Evolutionary conservation across 2,329 filamentous ascomycete genomes (phyloP), one percentile per base, ranked within the genome.

Genomic region (Emmonsiellopsis sp.): DNA sequence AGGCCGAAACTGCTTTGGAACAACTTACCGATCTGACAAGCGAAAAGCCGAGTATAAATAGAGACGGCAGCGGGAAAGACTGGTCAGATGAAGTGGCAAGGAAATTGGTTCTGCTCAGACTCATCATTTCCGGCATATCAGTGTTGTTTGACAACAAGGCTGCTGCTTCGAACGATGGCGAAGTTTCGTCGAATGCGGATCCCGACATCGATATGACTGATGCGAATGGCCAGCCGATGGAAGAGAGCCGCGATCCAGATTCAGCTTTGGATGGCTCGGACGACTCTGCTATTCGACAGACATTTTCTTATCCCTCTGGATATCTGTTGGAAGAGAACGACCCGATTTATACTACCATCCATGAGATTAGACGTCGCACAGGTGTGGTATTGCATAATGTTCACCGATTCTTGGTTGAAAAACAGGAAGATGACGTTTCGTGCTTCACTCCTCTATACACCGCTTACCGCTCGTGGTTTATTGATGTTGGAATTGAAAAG

Each of bases 1-100:
- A 97, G 69, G 85, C 87, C 5, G 82, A 82, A 54, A 84, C 82
- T 41, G 91, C 92, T 1, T 80, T 92, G 56, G 76, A 84, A 54
- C 83, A 89, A 57, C 73, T 98, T 10, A 81, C 82, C 57, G 81
- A 85, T 7, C 78, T 98, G n/a, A 94, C 89, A 65, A 85, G 87
- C 57, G 84, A 89, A 45, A 81, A 86, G 37, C 86, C 90, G 1
- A 85, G 84, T 2, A 85, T 97, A 51, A 94, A 90, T 69, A 82
- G 92, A 54, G 92, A 91, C 60, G 93, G 93, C 38, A 95, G 92
- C 67, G 94, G 95, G 61, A 98, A 97, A 70, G 92, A 96, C 63
- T 98, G 93, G 93, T 96, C 92, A 0, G 93, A 98, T 67, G 94
- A 98, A 67, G 86, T 97, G 31, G 92, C 90, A 1, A 79, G 93